phyloP scores from a whole-genome alignment of 345 rosid species.

The Zanthoxylum bungeanum region DNA sequence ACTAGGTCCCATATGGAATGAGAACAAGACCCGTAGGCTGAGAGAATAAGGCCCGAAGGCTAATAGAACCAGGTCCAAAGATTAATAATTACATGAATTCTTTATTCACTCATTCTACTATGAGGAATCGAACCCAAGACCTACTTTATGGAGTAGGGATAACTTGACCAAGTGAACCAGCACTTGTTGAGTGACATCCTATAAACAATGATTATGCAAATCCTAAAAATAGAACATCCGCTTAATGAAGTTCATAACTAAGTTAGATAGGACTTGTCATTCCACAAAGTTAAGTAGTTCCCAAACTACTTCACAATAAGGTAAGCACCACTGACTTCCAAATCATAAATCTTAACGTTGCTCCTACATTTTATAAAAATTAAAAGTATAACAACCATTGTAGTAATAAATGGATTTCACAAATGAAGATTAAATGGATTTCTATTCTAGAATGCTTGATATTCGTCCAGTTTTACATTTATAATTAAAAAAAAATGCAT shows the following conservation, averaged over 20 bases:
- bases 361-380: background rate
- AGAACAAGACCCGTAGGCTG: no score
- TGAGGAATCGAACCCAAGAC: no score
- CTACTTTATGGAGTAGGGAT: no score
- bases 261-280: background rate
- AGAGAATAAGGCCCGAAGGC: no score
- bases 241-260: background rate
- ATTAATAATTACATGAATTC: no score
- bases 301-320: background rate
- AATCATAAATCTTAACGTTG: background rate
- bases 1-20: no score
- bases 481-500: background rate
- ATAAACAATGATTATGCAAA: background rate
- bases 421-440: background rate
- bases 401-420: background rate
- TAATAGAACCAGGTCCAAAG: no score
- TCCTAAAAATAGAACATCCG: background rate
- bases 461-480: slow-evolving; percentile 4
- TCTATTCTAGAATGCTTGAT: slow-evolving; percentile 1
- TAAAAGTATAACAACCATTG: background rate
- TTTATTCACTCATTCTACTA: no score
- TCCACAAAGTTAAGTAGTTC: slow-evolving; percentile 1
- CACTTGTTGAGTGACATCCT: no score
- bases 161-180: no score
- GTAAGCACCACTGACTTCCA: background rate